Evolutionary conservation across 768 basidiomycete genomes (phyloP).

Genomic region (Tricholoma sp.): DNA sequence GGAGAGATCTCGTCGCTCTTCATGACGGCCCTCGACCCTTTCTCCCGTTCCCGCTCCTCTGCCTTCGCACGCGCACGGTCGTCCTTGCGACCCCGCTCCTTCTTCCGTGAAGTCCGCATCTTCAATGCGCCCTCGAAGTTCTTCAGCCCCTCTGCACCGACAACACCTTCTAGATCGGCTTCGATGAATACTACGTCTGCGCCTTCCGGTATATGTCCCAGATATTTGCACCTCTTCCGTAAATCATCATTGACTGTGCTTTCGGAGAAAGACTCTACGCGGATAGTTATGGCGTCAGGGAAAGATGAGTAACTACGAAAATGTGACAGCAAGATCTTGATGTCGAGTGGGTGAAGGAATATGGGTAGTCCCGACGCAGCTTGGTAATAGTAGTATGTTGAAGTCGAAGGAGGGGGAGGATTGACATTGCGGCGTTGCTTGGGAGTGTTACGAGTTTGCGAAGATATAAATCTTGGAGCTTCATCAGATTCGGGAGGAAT

Average conservation of each 20-base stretch:
- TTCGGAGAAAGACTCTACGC: conserved; percentile 72
- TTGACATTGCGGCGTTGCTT: conserved; percentile 76
- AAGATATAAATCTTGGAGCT: conserved; percentile 9
- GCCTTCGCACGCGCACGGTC: conserved; percentile 76
- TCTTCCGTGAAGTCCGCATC: conserved; percentile 64
- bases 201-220: conserved; percentile 86
- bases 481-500: conserved; percentile 6
- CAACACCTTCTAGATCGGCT: conserved; percentile 73
- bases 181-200: conserved; percentile 94
- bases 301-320: conserved; percentile 78
- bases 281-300: conserved; percentile 74
- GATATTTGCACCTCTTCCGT: conserved; percentile 92
- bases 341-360: conserved; percentile 94
- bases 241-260: conserved; percentile 89
- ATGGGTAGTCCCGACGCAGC: conserved; percentile 86
- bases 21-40: conserved; percentile 28
- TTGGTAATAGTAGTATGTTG: conserved; percentile 95
- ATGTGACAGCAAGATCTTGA: conserved; percentile 84
- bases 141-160: conserved; percentile 69
- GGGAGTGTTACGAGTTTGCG: conserved; percentile 36
- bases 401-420: conserved; percentile 80
- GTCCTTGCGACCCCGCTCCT: conserved; percentile 82
- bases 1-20: conserved; percentile 12
- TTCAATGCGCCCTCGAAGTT: conserved; percentile 82
- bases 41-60: conserved; percentile 73